phyloP scores from a whole-genome alignment of 164 flowering plant genomes.

The Cinnamomum chago region DNA sequence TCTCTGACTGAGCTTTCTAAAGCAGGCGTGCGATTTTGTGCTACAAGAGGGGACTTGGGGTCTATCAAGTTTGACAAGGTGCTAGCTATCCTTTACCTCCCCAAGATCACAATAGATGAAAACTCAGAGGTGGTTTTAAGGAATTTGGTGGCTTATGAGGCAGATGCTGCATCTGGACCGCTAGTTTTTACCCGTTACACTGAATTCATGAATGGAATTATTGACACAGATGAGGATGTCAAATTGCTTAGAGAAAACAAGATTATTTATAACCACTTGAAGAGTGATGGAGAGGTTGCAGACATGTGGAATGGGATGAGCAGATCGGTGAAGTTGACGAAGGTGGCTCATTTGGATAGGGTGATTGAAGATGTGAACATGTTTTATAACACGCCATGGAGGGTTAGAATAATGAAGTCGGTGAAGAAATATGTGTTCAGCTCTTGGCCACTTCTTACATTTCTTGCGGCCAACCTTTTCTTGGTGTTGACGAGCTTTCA shows the following conservation, averaged over 20 bases:
- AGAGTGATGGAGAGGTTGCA: slow-evolving; percentile 25
- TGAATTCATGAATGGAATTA: slow-evolving; percentile 30
- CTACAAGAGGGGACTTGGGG: slow-evolving; percentile 9
- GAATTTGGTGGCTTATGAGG: slow-evolving; percentile 31
- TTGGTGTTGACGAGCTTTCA: slow-evolving; percentile 15
- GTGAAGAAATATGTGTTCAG: slow-evolving; percentile 21
- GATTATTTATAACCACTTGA: slow-evolving; percentile 17
- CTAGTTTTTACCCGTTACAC: slow-evolving; percentile 25
- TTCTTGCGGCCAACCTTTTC: slow-evolving; percentile 16
- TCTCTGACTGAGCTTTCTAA: slow-evolving; percentile 7
- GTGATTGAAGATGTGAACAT: slow-evolving; percentile 22
- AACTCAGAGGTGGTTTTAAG: slow-evolving; percentile 18
- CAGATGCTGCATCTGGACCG: slow-evolving; percentile 11
- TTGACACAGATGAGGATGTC: slow-evolving; percentile 26
- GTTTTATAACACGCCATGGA: slow-evolving; percentile 18
- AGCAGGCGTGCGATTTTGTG: slow-evolving; percentile 9
- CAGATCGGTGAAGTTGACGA: slow-evolving; percentile 15
- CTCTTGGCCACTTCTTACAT: slow-evolving; percentile 22
- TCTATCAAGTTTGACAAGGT: slow-evolving; percentile 16
- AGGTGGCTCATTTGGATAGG: slow-evolving; percentile 17
- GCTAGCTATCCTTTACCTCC: slow-evolving; percentile 14
- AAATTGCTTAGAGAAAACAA: slow-evolving; percentile 19
- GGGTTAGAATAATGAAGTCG: slow-evolving; percentile 5
- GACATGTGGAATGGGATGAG: slow-evolving; percentile 26
- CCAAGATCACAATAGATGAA: slow-evolving; percentile 13